Conservation (phyloP, 1,139 yeast species). For the Pichia sp. region DNA sequence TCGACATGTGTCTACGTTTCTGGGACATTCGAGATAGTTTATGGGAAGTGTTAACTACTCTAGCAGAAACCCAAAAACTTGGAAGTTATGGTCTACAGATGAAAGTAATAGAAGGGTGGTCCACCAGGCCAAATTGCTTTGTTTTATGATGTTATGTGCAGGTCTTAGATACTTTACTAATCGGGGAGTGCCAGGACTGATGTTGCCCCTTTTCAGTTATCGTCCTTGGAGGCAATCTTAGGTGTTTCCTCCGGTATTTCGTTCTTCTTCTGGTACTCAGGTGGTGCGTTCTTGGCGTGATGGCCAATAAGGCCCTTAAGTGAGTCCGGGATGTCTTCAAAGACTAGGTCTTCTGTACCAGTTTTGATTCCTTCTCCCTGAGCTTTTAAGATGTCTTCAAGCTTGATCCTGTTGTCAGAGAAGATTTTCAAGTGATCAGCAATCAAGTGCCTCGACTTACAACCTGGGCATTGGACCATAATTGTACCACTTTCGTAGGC, state of each 20-base stretch:
- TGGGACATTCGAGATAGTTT: too few relatives aligned
- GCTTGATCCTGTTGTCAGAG: conserved; percentile 62
- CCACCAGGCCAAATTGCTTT: too few relatives aligned
- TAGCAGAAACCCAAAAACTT: too few relatives aligned
- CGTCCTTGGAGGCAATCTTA: conserved; percentile 4
- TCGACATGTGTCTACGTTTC: too few relatives aligned
- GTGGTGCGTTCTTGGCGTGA: conserved; percentile 60
- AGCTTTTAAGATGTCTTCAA: conserved; percentile 72
- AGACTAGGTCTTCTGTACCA: conserved; percentile 54
- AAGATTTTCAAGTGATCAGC: conserved; percentile 84
- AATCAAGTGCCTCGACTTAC: conserved; percentile 80
- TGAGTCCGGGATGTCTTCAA: conserved; percentile 69
- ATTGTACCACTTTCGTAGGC: conserved; percentile 87
- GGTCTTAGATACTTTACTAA: too few relatives aligned
- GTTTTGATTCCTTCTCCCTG: conserved; percentile 71
- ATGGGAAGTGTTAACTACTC: too few relatives aligned
- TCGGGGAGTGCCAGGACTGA: too few relatives aligned
- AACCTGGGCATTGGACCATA: conserved; percentile 85
- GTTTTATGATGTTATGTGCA: too few relatives aligned
- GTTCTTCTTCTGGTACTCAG: conserved; percentile 23
- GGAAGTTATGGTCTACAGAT: too few relatives aligned
- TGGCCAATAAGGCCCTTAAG: conserved; percentile 49
- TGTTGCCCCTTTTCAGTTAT: neutral
- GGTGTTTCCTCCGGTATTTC: conserved; percentile 11
- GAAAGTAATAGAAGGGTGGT: too few relatives aligned